Base-by-base conservation (phyloP, 768 basidiomycete species). In the Rhodotorula kratochvilovae region DNA sequence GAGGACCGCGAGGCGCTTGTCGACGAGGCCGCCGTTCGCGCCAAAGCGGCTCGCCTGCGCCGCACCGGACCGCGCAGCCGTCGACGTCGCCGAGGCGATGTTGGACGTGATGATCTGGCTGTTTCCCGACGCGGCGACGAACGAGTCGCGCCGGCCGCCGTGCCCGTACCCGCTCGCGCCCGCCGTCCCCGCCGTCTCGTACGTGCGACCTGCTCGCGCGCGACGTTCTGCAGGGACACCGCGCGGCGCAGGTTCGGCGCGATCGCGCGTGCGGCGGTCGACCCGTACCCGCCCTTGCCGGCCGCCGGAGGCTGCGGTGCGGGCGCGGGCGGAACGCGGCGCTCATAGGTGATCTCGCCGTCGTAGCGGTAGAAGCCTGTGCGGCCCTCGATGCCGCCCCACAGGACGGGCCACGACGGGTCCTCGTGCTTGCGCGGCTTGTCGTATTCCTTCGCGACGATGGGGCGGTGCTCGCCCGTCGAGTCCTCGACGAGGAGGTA, bases 401-500 rank as follows among this genome's bases (percentile, higher is more conserved):
- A 84, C 11, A 94, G 83, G 42, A 90, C 84, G 21, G 96, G 96
- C 90, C 92, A 98, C 5, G 87, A 84, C 5, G 85, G 84, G 66
- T 82, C 85, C 31, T 81, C 77, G 61, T 84, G 83, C 61, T 83
- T 82, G 27, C 72, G 48, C 80, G 85, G 76, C 85, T 87, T 66
- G 82, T 85, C 68, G 80, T 95, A 97, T 79, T 98, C 92, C 68
- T 90, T 87, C 27, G 86, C 85, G 63, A 89, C 87, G 72, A 98
- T 85, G 3, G 96, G 91, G 23, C 92, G 88, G 51, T 93, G 83
- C 75, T 92, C 88, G 64, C 88, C 87, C 8, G 85, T 86, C 67
- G 92, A 85, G 77, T 98, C 95, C 79, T 98, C 94, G n/a, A 97
- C 86, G 55, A 98, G 85, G 56, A 97, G 84, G 79, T 92, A 97